Evolutionary conservation across 192 early-diverging fungal genomes (phyloP), one percentile per base, ranked within the genome.

Genomic region (Oehlia diaphana): DNA sequence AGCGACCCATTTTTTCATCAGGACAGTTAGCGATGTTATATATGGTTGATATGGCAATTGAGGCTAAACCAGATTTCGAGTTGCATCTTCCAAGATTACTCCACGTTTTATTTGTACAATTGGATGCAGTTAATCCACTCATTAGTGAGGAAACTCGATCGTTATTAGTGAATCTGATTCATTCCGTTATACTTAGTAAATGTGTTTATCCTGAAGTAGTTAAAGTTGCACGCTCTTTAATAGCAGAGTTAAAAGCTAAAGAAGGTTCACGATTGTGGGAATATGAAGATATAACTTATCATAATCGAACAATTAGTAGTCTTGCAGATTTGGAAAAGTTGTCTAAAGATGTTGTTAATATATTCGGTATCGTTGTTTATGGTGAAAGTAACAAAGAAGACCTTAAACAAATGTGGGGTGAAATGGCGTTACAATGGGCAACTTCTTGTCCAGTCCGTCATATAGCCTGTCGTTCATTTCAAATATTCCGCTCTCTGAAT

Each of bases 391-490:
- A 84, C 44, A 84, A 87, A 35, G 83, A 81, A 9, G 88, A 88
- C 26, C 79, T 92, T 31, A 78, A 88, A 14, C 92, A 91, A 72
- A 87, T 84, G 49, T 96, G 95, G 95, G 95, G 92, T 2, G 91
- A 93, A 77, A 89, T 89, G 6, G 94, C 95, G 0, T 86, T 97
- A 19, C 85, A 88, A 64, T 96, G 94, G 95, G 95, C 93, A 4
- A 93, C 93, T 3, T 87, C 86, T 33, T 96, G 94, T 80, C 90
- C 95, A 23, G 93, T 95, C 13, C 90, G 92, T 3, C 94, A 96
- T 82, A 89, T 95, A n/a, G 96, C 95, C 12, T 94, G 93, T 78
- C 85, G 94, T 14, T 96, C 94, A 1, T 92, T 97, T 76, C 94
- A 96, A 77, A 92, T 94, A 70, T 93, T 95, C 74, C 87, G 94